These are phyloP conservation scores for Boletus smithii DNA, from an alignment of 1,284 basidiomycete species.

Conservation along the genomic window DNA sequence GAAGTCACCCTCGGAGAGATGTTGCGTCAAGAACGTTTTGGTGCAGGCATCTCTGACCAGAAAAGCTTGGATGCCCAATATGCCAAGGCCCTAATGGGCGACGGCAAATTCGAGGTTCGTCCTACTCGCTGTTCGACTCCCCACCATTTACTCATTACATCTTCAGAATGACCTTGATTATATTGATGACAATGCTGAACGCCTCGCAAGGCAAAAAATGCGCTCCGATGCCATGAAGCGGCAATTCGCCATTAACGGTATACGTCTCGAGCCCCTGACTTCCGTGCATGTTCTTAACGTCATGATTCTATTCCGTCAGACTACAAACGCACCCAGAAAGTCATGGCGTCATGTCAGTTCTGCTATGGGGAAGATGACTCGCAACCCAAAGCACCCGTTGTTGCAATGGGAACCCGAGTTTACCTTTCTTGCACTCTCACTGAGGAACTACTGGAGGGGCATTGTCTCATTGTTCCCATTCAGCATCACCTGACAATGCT, in stretches of 20 bases:
- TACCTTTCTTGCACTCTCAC: constrained; percentile 86
- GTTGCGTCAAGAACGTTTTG: constrained; percentile 88
- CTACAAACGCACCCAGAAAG: constrained; percentile 92
- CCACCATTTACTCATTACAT: neutral
- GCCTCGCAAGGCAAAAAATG: constrained; percentile 90
- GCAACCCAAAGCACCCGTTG: constrained; percentile 78
- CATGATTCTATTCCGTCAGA: constrained; percentile 47
- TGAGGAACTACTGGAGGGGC: constrained; percentile 85
- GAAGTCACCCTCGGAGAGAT: constrained; percentile 84
- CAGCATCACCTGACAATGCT: constrained; percentile 90
- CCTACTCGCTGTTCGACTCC: neutral
- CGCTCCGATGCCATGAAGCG: constrained; percentile 94
- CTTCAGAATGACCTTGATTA: constrained; percentile 83
- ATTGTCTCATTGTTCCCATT: constrained; percentile 94
- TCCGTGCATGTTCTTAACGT: neutral
- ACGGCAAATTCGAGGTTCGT: constrained; percentile 80
- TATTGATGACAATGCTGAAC: constrained; percentile 95
- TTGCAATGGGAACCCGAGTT: constrained; percentile 86
- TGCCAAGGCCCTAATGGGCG: constrained; percentile 82
- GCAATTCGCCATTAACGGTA: constrained; percentile 94
- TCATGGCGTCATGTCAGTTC: constrained; percentile 80
- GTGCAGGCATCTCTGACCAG: constrained; percentile 84
- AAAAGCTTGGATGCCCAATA: constrained; percentile 91
- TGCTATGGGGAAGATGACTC: constrained; percentile 88
- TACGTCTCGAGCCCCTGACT: constrained; percentile 20